Percentiles rank a stretch among this genome's conserved stretches.
These are phyloP conservation scores for Nyctanthes arbortristis DNA, from an alignment of 257 asterid species.

Conservation along the genomic window DNA sequence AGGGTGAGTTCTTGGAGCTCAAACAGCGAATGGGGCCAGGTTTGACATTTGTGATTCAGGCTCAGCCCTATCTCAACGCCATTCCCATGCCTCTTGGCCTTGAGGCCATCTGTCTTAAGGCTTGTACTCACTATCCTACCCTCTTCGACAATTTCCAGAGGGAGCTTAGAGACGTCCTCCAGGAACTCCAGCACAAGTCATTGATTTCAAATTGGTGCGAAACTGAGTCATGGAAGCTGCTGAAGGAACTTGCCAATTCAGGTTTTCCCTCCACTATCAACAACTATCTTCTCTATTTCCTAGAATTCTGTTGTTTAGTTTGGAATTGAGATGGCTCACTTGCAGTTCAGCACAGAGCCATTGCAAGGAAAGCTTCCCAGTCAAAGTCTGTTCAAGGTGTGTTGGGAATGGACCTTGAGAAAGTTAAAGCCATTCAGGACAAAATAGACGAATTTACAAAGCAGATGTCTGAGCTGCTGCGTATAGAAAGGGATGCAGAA, in stretches of 20 bases:
- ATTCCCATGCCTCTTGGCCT: conserved; percentile 89
- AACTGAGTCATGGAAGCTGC: conserved; percentile 85
- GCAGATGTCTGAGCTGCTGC: conserved; percentile 74
- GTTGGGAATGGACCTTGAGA: conserved; percentile 70
- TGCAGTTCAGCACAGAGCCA: conserved; percentile 93
- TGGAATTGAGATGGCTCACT: conserved; percentile 15
- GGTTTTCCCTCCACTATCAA: conserved; percentile 39
- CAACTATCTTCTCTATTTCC: background rate
- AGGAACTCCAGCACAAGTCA: conserved; percentile 56
- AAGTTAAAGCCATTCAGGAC: conserved; percentile 66
- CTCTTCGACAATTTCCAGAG: conserved; percentile 95
- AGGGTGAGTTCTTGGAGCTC: conserved; percentile 69
- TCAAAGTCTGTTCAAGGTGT: conserved; percentile 59
- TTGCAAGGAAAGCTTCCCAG: conserved; percentile 65
- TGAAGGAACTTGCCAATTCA: conserved; percentile 83
- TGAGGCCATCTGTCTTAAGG: conserved; percentile 82
- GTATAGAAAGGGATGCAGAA: conserved; percentile 88
- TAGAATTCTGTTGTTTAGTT: background rate
- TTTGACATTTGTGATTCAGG: conserved; percentile 77
- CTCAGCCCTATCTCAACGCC: conserved; percentile 89
- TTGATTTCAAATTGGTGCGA: conserved; percentile 67
- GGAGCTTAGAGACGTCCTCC: conserved; percentile 84
- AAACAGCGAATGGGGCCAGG: conserved; percentile 81
- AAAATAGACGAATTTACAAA: conserved; percentile 69
- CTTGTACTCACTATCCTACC: conserved; percentile 93